Evolutionary conservation across 371 early-diverging fungal species (phyloP).

Genomic region (Smittium mucronatum): DNA sequence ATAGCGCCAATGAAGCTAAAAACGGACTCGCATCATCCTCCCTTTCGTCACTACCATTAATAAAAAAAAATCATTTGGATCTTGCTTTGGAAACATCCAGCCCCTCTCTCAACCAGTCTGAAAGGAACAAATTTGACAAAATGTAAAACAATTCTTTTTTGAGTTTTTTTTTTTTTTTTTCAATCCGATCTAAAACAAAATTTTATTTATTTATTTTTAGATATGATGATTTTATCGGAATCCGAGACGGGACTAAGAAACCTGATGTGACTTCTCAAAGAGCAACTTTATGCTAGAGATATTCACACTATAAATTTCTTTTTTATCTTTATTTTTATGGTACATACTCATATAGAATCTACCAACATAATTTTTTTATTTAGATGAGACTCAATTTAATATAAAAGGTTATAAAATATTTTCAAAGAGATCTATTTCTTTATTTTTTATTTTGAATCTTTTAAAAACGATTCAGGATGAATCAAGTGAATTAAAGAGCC

Average conservation of each 20-base stretch:
- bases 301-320: no score
- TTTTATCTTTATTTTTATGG: no score
- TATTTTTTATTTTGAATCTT: no score
- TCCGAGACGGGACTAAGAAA: neutral
- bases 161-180: neutral
- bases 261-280: neutral
- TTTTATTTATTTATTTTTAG: no score
- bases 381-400: no score
- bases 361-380: no score
- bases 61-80: neutral
- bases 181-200: no score
- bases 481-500: no score
- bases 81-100: neutral
- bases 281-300: neutral
- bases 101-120: neutral
- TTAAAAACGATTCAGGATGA: no score
- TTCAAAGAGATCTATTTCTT: no score
- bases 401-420: no score
- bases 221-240: neutral
- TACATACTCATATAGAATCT: no score
- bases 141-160: neutral
- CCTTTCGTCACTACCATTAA: neutral
- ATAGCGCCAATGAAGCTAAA: neutral
- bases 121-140: neutral
- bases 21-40: neutral